A percentile compares a stretch with the other conserved stretches of the same genome.
These are phyloP conservation scores for Hymenoscyphus infarciens DNA, from an alignment of 2,329 filamentous ascomycete species.

Conservation along the genomic window DNA sequence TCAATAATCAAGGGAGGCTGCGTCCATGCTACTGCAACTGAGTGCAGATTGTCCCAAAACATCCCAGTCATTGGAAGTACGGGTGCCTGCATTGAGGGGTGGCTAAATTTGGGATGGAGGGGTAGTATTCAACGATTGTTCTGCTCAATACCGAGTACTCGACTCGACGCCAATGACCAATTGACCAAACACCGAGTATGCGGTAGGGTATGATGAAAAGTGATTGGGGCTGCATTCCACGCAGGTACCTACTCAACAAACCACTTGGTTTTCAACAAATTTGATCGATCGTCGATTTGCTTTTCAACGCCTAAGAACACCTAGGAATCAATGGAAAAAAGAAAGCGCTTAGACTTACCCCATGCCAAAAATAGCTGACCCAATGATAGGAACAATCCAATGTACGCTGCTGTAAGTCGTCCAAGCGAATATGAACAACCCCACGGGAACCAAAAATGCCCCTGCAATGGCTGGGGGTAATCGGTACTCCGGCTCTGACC, in stretches of 20 bases:
- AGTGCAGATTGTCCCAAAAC: slow-evolving; percentile 12
- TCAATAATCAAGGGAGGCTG: slow-evolving; percentile 11
- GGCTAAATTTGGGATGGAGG: slow-evolving; percentile 2
- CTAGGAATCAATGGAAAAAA: slow-evolving; percentile 23
- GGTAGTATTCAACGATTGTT: neutral
- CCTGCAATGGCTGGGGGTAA: slow-evolving; percentile 73
- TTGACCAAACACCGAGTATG: slow-evolving; percentile 4
- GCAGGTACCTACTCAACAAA: slow-evolving; percentile 22
- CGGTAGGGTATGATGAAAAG: neutral
- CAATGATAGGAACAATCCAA: slow-evolving; percentile 74
- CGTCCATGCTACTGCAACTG: neutral
- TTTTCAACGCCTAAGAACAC: neutral
- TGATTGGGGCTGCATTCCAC: slow-evolving; percentile 17
- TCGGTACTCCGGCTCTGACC: slow-evolving; percentile 81
- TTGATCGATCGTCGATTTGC: neutral
- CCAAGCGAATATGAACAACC: slow-evolving; percentile 88
- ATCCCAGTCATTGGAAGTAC: neutral
- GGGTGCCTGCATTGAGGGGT: slow-evolving; percentile 2
- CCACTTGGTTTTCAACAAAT: neutral
- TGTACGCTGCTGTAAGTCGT: slow-evolving; percentile 71
- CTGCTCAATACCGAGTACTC: neutral
- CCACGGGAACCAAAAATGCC: slow-evolving; percentile 72
- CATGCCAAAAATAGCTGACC: slow-evolving; percentile 65
- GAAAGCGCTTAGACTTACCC: slow-evolving; percentile 51
- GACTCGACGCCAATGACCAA: neutral